Evolutionary conservation across 2,329 filamentous ascomycete species (phyloP).

Genomic region (Pyrenochaeta sp.): DNA sequence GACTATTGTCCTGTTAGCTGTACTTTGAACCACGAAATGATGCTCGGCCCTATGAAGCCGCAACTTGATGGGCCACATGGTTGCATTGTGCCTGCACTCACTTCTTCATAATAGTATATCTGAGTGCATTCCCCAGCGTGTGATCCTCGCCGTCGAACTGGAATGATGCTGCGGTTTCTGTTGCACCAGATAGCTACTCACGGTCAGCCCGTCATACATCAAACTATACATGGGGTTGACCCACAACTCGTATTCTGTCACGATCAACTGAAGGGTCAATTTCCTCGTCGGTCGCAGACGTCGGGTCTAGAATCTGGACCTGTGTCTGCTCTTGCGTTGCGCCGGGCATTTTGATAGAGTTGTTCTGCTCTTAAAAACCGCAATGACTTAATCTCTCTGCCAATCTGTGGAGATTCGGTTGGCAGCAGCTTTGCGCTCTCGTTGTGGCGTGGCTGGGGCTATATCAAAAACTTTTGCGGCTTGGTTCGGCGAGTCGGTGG

Average conservation of each 20-base stretch:
- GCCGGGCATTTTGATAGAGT: conserved; percentile 25
- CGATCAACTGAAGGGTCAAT: conserved; percentile 48
- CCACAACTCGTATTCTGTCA: conserved; percentile 57
- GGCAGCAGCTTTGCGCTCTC: not conserved
- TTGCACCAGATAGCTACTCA: conserved; percentile 81
- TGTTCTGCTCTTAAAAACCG: conserved; percentile 12
- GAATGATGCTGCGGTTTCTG: conserved; percentile 88
- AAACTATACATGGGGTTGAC: conserved; percentile 10
- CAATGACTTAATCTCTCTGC: no score
- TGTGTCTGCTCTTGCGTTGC: conserved; percentile 27
- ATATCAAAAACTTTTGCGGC: conserved; percentile 38
- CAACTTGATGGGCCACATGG: no score
- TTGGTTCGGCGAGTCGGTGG: conserved; percentile 31
- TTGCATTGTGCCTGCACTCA: conserved; percentile 55
- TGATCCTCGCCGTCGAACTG: conserved; percentile 95
- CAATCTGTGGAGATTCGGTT: no score
- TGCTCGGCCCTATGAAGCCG: no score
- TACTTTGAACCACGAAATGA: no score
- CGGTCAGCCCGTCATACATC: not conserved
- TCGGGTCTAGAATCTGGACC: conserved; percentile 32
- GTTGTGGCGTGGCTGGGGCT: conserved; percentile 22
- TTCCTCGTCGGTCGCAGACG: conserved; percentile 35
- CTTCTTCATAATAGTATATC: conserved; percentile 99
- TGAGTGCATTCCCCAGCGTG: conserved; percentile 90
- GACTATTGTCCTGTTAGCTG: conserved; percentile 61